Conservation (phyloP, 345 rosid genomes). For the Crucihimalaya himalaica region DNA sequence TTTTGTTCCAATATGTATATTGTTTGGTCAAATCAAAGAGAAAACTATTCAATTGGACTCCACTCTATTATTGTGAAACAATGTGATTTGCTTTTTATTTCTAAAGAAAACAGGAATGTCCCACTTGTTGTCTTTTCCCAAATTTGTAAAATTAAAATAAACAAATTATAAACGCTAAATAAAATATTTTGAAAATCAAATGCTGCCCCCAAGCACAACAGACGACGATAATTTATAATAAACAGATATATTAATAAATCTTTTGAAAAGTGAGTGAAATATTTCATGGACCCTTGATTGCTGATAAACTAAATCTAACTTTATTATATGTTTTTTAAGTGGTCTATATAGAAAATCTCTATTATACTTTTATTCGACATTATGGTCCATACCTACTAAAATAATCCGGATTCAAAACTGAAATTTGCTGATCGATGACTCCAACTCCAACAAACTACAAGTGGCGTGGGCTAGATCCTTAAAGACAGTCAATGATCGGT, state of each 20-base stretch:
- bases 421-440: not conserved
- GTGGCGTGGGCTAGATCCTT: not conserved
- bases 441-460: not conserved
- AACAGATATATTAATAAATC: not conserved
- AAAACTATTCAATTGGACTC: slow-evolving; percentile 44
- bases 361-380: not conserved
- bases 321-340: not conserved
- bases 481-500: not conserved
- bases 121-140: slow-evolving; percentile 58
- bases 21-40: slow-evolving; percentile 36
- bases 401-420: not conserved
- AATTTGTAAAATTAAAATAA: slow-evolving; percentile 2
- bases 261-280: slow-evolving; percentile 6
- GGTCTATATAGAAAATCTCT: not conserved
- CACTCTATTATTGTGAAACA: slow-evolving; percentile 64
- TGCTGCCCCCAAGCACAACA: slow-evolving; percentile 21
- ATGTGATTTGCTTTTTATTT: slow-evolving; percentile 38
- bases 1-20: slow-evolving; percentile 10
- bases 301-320: slow-evolving; percentile 5
- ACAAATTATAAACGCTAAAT: not conserved
- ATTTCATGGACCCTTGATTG: slow-evolving; percentile 7
- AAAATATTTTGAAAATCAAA: not conserved
- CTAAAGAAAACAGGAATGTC: slow-evolving; percentile 53
- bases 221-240: not conserved
- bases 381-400: not conserved